Conservation (phyloP, 2,329 filamentous ascomycete species). For the Proliferodiscus dingleyae region DNA sequence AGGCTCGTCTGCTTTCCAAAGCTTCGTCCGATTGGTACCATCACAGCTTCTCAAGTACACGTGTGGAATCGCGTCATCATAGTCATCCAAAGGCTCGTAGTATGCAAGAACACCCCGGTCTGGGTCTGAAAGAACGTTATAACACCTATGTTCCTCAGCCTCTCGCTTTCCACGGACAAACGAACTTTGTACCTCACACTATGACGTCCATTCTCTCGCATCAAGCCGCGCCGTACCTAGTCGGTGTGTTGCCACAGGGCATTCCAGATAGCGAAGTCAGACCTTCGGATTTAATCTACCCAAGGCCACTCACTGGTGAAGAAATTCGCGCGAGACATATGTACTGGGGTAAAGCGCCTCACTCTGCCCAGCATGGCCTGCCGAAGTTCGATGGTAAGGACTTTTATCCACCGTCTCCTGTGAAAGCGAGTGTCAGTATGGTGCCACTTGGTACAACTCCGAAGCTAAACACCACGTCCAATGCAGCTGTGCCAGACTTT, state of each 20-base stretch:
- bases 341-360: constrained; percentile 56
- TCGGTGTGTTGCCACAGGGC: constrained; percentile 46
- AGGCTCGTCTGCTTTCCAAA: constrained; percentile 19
- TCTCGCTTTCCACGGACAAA: constrained; percentile 16
- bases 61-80: background rate
- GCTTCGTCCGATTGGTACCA: constrained; percentile 20
- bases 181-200: background rate
- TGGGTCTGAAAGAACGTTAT: background rate
- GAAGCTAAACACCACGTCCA: background rate
- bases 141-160: constrained; percentile 12
- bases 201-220: background rate
- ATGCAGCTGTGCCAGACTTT: background rate
- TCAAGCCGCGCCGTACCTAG: constrained; percentile 44
- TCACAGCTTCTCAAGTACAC: background rate
- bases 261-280: constrained; percentile 38
- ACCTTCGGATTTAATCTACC: constrained; percentile 49
- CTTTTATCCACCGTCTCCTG: constrained; percentile 55
- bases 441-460: background rate
- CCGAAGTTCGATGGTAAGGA: constrained; percentile 63
- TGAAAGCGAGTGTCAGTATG: constrained; percentile 32
- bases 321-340: constrained; percentile 54
- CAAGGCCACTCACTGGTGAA: constrained; percentile 51
- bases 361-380: constrained; percentile 43
- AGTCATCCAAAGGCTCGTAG: constrained; percentile 11
- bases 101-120: constrained; percentile 8